Conservation (phyloP, 495 filamentous ascomycete species). For the Xeromyces bisporus region DNA sequence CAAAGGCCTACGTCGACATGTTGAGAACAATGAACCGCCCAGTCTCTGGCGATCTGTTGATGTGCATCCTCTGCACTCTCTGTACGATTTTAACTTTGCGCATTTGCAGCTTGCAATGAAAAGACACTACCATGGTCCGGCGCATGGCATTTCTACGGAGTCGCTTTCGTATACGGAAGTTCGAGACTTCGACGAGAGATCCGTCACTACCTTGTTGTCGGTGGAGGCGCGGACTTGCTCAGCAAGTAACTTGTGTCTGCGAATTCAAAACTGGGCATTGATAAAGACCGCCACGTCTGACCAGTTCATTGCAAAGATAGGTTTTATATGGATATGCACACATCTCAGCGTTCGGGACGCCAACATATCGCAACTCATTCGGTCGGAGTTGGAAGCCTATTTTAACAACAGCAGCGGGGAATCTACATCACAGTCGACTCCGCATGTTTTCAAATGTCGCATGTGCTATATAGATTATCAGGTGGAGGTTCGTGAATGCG, state of each 20-base stretch:
- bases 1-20: slow-evolving; percentile 1
- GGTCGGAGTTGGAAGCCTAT: background rate
- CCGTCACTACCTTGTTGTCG: slow-evolving; percentile 6
- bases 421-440: background rate
- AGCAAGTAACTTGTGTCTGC: slow-evolving; percentile 5
- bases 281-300: slow-evolving; percentile 3
- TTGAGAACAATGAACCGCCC: background rate
- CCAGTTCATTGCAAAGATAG: slow-evolving; percentile 2
- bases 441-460: slow-evolving; percentile 1
- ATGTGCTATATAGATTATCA: slow-evolving; percentile 1
- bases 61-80: slow-evolving; percentile 3
- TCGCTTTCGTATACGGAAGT: slow-evolving; percentile 6
- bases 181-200: slow-evolving; percentile 1
- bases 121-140: slow-evolving; percentile 7
- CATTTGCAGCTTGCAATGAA: slow-evolving; percentile 10
- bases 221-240: slow-evolving; percentile 7
- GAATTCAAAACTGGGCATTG: slow-evolving; percentile 8
- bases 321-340: slow-evolving; percentile 4
- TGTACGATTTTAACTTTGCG: slow-evolving; percentile 5
- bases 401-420: background rate
- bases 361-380: slow-evolving; percentile 1
- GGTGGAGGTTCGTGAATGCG: background rate
- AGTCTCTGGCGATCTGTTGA: background rate
- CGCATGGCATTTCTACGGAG: slow-evolving; percentile 5
- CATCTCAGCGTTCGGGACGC: slow-evolving; percentile 2